phyloP scores from a whole-genome alignment of 352 stramenopile genomes.

The Peronospora farinosa region DNA sequence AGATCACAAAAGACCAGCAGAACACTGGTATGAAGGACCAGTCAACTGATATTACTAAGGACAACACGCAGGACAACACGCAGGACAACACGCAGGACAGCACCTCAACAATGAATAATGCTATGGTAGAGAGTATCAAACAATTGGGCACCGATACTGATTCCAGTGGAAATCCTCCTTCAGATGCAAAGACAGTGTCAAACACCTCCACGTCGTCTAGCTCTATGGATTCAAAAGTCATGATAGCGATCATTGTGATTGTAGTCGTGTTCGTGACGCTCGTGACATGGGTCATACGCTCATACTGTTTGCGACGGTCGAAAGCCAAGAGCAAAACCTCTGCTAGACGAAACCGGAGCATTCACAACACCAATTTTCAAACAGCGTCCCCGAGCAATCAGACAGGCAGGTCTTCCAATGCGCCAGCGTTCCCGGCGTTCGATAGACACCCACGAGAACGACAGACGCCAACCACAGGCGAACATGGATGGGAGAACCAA shows the following conservation, averaged over 20 bases:
- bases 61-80: too few species aligned
- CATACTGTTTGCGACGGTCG: slow-evolving; percentile 22
- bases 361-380: slow-evolving; percentile 10
- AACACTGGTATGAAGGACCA: too few species aligned
- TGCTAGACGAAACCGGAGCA: slow-evolving; percentile 7
- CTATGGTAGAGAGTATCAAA: slow-evolving; percentile 4
- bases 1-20: too few species aligned
- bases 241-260: slow-evolving; percentile 28
- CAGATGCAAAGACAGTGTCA: neutral
- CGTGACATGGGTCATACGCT: slow-evolving; percentile 24
- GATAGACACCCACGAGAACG: slow-evolving; percentile 18
- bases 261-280: slow-evolving; percentile 29
- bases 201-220: slow-evolving; percentile 3
- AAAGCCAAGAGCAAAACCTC: slow-evolving; percentile 13
- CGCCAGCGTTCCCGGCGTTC: slow-evolving; percentile 31
- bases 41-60: too few species aligned
- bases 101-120: neutral
- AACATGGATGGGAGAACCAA: neutral
- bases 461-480: slow-evolving; percentile 13
- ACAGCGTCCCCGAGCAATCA: slow-evolving; percentile 22
- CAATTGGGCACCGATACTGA: too few species aligned
- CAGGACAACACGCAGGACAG: too few species aligned
- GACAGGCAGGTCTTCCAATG: slow-evolving; percentile 17
- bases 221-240: slow-evolving; percentile 21
- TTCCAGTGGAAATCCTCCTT: neutral